These are phyloP conservation scores for Kodamaea arcana DNA, from an alignment of 1,139 yeast genomes.

Conservation along the genomic window DNA sequence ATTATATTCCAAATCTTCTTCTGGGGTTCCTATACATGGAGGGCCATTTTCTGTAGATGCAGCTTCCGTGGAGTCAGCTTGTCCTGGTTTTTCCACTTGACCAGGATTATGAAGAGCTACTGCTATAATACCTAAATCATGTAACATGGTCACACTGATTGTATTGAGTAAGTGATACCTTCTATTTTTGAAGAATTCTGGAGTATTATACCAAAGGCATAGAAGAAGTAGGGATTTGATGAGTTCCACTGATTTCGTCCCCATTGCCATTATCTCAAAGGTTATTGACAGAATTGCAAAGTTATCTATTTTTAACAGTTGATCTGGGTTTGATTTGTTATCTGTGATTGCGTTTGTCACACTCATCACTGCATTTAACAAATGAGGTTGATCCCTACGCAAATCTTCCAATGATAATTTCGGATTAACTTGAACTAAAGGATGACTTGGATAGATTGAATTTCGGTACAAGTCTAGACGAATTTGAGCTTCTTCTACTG, in stretches of 20 bases:
- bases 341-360: conserved; percentile 46
- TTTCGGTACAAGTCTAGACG: conserved; percentile 42
- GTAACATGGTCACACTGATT: conserved; percentile 64
- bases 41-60: neutral
- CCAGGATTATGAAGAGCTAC: neutral
- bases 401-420: conserved; percentile 44
- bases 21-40: neutral
- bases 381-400: conserved; percentile 49
- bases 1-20: conserved; percentile 28
- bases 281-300: conserved; percentile 56
- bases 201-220: conserved; percentile 77
- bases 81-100: neutral
- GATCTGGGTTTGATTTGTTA: conserved; percentile 28
- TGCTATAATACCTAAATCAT: conserved; percentile 68
- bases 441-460: conserved; percentile 39
- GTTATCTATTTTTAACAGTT: conserved; percentile 46
- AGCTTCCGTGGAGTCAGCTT: neutral
- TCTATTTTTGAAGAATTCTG: conserved; percentile 76
- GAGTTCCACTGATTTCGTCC: conserved; percentile 69
- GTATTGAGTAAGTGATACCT: conserved; percentile 68
- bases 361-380: conserved; percentile 64
- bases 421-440: conserved; percentile 51
- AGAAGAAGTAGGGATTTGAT: conserved; percentile 58
- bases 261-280: conserved; percentile 62
- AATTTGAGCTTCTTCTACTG: conserved; percentile 46